These are phyloP conservation scores for Smittium culicis DNA, from an alignment of 371 early-diverging fungal species.

Conservation along the genomic window DNA sequence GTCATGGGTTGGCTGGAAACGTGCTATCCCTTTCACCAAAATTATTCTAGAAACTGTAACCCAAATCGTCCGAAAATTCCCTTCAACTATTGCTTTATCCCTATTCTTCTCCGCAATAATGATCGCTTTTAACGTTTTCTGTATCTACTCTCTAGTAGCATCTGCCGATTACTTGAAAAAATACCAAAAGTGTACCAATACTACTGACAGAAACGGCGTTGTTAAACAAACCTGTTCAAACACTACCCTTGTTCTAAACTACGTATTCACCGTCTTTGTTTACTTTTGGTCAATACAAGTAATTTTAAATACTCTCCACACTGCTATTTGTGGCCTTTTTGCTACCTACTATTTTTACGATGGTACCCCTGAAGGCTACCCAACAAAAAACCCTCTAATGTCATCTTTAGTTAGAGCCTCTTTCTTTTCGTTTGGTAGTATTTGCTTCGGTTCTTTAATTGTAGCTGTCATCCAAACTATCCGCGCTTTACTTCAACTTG, in stretches of 20 bases:
- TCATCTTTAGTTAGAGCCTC: constrained; percentile 65
- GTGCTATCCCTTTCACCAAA: constrained; percentile 34
- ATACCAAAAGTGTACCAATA: constrained; percentile 25
- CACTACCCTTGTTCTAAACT: constrained; percentile 23
- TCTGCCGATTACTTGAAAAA: constrained; percentile 29
- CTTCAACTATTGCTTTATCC: constrained; percentile 29
- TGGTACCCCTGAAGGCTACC: constrained; percentile 39
- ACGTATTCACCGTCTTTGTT: constrained; percentile 56
- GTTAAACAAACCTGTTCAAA: constrained; percentile 28
- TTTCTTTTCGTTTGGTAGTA: constrained; percentile 84
- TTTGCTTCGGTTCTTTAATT: constrained; percentile 84
- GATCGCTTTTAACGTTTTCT: constrained; percentile 23
- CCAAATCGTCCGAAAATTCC: constrained; percentile 29
- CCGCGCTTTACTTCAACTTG: constrained; percentile 34
- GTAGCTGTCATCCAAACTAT: constrained; percentile 75
- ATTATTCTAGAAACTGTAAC: constrained; percentile 32
- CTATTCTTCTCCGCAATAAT: constrained; percentile 23
- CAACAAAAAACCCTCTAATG: constrained; percentile 45
- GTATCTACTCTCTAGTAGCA: constrained; percentile 23
- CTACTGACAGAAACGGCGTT: constrained; percentile 28
- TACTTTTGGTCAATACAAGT: constrained; percentile 72
- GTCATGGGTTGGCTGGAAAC: constrained; percentile 28
- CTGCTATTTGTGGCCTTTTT: constrained; percentile 63
- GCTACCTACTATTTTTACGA: constrained; percentile 69
- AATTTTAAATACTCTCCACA: constrained; percentile 59